A percentile compares a stretch with the other conserved stretches of the same genome.
phyloP scores from a whole-genome alignment of 1,284 basidiomycete species.

The Xerocomus nothofagi region DNA sequence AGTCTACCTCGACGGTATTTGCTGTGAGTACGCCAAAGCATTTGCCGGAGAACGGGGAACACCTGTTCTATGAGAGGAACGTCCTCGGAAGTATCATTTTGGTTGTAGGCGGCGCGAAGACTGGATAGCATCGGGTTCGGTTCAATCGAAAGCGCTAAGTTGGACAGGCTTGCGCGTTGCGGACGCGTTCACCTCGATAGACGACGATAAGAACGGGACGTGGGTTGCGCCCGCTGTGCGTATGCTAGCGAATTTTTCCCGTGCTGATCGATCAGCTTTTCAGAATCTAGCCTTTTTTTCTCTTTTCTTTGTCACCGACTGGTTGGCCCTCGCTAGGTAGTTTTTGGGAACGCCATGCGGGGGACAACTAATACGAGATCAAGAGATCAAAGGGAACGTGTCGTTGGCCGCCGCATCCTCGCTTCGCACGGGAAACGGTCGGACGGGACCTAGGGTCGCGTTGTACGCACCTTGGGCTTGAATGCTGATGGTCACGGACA shows the following conservation, averaged over 20 bases:
- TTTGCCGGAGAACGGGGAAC: background rate
- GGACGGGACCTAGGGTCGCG: background rate
- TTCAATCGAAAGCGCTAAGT: background rate
- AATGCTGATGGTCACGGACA: background rate
- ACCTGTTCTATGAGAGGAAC: background rate
- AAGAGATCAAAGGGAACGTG: background rate
- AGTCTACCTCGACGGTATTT: background rate
- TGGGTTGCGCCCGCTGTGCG: too few species aligned
- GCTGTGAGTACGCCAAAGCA: too few species aligned
- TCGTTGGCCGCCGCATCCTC: background rate
- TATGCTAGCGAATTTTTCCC: background rate
- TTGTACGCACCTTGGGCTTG: background rate
- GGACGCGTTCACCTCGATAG: conserved; percentile 3
- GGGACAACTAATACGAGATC: background rate
- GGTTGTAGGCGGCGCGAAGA: background rate
- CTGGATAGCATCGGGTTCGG: background rate
- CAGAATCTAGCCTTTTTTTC: background rate
- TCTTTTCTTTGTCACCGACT: background rate
- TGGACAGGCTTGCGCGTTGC: background rate
- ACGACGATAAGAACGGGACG: background rate
- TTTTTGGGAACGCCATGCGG: background rate
- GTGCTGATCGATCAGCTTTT: conserved; percentile 1
- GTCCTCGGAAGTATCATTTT: background rate
- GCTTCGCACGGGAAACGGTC: background rate
- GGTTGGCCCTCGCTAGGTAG: background rate